Conservation (phyloP, 2,329 filamentous ascomycete genomes). For the Apiospora saccharicola region DNA sequence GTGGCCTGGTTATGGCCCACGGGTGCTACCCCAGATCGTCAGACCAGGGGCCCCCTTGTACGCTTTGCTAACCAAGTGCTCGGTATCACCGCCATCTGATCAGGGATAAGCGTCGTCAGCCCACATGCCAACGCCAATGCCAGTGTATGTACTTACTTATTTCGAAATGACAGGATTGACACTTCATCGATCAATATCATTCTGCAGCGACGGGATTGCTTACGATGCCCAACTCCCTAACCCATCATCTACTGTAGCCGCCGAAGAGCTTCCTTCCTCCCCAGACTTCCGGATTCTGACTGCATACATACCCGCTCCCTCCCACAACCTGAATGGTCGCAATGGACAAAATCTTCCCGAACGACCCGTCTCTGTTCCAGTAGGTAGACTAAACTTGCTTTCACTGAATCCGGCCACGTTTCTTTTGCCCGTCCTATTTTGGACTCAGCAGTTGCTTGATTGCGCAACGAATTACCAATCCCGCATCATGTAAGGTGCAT, state of each 20-base stretch:
- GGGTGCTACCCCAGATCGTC: constrained; percentile 19
- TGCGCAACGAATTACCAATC: background rate
- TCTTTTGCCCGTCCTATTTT: background rate
- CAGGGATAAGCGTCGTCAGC: constrained; percentile 7
- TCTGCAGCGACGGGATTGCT: constrained; percentile 14
- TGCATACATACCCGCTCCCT: constrained; percentile 4
- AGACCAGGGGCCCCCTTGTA: background rate
- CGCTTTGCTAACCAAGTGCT: constrained; percentile 6
- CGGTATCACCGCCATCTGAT: constrained; percentile 11
- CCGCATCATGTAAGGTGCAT: background rate
- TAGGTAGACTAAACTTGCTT: background rate
- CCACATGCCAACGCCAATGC: background rate
- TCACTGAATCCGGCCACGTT: background rate
- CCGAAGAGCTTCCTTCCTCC: background rate
- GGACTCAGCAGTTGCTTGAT: background rate
- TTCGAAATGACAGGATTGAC: background rate
- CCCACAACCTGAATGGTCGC: background rate
- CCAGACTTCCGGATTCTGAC: background rate
- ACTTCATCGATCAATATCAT: background rate
- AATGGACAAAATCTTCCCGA: constrained; percentile 1
- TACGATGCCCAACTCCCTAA: background rate
- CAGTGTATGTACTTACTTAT: background rate
- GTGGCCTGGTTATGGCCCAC: background rate
- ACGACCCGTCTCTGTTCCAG: background rate
- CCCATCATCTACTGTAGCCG: background rate